A percentile compares a stretch with the other conserved stretches of the same genome.
These are phyloP conservation scores for Biscutella laevigata DNA, from an alignment of 441 rosid genomes.

Conservation along the genomic window DNA sequence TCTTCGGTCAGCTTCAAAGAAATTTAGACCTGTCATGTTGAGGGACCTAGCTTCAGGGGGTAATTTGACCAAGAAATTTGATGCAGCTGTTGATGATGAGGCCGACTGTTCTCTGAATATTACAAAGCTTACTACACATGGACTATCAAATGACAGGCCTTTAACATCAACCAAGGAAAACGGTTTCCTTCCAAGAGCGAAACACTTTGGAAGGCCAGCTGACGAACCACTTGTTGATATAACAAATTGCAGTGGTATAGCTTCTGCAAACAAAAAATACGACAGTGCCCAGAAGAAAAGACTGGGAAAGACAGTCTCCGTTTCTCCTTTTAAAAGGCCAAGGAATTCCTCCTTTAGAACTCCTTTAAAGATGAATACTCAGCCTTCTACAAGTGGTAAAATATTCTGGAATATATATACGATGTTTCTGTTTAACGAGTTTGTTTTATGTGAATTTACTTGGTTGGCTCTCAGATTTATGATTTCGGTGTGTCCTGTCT, in stretches of 20 bases:
- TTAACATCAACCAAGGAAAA: constrained; percentile 23
- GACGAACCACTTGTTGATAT: constrained; percentile 50
- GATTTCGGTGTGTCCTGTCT: constrained; percentile 19
- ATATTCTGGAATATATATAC: neutral
- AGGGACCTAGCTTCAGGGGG: constrained; percentile 31
- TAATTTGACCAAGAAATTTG: constrained; percentile 41
- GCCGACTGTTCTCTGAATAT: constrained; percentile 17
- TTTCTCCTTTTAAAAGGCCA: constrained; percentile 80
- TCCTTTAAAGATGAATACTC: constrained; percentile 45
- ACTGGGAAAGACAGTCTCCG: constrained; percentile 28
- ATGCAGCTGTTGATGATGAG: constrained; percentile 43
- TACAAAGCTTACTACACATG: constrained; percentile 25
- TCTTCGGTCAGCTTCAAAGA: constrained; percentile 40
- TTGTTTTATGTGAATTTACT: constrained; percentile 9
- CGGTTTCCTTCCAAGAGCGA: constrained; percentile 24
- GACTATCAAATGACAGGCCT: constrained; percentile 23
- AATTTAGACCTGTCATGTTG: constrained; percentile 25
- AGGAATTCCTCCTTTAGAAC: constrained; percentile 54
- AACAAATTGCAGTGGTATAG: constrained; percentile 40
- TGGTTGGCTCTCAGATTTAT: constrained; percentile 6
- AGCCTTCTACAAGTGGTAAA: constrained; percentile 45
- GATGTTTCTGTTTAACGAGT: neutral
- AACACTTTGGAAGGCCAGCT: constrained; percentile 34
- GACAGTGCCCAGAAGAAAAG: constrained; percentile 32
- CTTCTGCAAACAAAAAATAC: constrained; percentile 26